Conservation (phyloP, 164 flowering plant species). For the Stephania japonica region DNA sequence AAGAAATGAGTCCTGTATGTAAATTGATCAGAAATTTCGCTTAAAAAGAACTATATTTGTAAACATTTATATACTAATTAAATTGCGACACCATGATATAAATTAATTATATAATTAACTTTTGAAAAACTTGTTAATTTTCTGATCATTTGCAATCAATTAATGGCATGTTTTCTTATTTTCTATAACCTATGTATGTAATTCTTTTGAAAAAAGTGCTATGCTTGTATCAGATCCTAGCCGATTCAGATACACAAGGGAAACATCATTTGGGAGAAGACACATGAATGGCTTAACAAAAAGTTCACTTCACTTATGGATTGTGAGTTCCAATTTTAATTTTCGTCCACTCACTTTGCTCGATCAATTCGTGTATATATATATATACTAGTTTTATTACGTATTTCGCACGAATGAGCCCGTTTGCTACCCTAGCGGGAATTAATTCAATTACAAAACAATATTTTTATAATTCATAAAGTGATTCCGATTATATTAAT, state of each 20-base stretch:
- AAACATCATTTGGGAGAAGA: conserved; percentile 55
- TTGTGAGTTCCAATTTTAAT: conserved; percentile 29
- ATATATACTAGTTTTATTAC: too few species aligned
- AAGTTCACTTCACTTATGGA: conserved; percentile 36
- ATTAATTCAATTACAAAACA: too few species aligned
- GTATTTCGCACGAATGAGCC: too few species aligned
- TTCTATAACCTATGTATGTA: too few species aligned
- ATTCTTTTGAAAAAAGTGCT: too few species aligned
- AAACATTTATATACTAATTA: too few species aligned
- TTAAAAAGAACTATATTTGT: too few species aligned
- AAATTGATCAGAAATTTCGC: background rate
- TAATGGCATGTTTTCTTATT: background rate
- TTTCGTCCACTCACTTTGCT: background rate
- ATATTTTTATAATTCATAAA: too few species aligned
- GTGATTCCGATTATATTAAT: too few species aligned
- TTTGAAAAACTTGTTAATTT: background rate
- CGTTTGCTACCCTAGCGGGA: too few species aligned
- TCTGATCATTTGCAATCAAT: background rate
- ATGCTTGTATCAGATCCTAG: conserved; percentile 39
- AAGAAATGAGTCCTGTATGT: too few species aligned
- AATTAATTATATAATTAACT: too few species aligned
- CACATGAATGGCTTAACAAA: conserved; percentile 31
- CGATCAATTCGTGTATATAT: background rate
- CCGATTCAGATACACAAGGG: conserved; percentile 46
- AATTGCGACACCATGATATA: background rate